Evolutionary conservation across 257 asterid genomes (phyloP), one percentile per base, ranked within the genome.

Genomic region (Eucommia ulmoides): DNA sequence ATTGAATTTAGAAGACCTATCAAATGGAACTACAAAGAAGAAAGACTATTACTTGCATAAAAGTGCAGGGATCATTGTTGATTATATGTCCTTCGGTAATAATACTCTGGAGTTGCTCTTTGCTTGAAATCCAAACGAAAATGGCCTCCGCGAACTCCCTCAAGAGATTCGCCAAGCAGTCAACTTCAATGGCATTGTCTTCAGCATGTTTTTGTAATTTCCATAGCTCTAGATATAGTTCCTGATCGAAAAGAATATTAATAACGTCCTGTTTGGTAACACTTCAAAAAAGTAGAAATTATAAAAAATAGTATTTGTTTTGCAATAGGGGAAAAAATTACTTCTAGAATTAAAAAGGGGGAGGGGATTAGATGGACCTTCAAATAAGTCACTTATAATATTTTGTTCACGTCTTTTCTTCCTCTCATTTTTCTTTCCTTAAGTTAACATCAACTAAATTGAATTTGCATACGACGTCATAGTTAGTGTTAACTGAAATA

Each of bases 161-260:
- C 24, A 79, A 61, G n/a, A 79, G 76, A 49, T 25, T 63, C 49
- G 26, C 61, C 65, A 77, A 60, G 91, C 88, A 82, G 11, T 60
- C 53, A 15, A 33, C 52, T 49, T 73, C 77, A 16, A 85, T 33
- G 53, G 51, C 41, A 51, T 79, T 76, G 1, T 69, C 83, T 55
- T 69, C 77, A 0, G 56, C 76, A 25, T 76, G 62, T 59, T 79
- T 78, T 33, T 73, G 69, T 25, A 82, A 66, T 51, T 75, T 85
- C 69, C 74, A 68, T 50, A 85, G 70, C 71, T 78, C 83, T 17
- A 77, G 48, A 60, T 72, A 77, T 38, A 85, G 52, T 49, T 65
- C 93, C 92, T 85, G 78, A 49, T 49, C 50, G n/a, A n/a, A n/a
- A n/a, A n/a, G n/a, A n/a, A n/a, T n/a, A n/a, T n/a, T n/a, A n/a